phyloP scores from a whole-genome alignment of 306 rosid genomes.

The Pyrus pyrifolia region DNA sequence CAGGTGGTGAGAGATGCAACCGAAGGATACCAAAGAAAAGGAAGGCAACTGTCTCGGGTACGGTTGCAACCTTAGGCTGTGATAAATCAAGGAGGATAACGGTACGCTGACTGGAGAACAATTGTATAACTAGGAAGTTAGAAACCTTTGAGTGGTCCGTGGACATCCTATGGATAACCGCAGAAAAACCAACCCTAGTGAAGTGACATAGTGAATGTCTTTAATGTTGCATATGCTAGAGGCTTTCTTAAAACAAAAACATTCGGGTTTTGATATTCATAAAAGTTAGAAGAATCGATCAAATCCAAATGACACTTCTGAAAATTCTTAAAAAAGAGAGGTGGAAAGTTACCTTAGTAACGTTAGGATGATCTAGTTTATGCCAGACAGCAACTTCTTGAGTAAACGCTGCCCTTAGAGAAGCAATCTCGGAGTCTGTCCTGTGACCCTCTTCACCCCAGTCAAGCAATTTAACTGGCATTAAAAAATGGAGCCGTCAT shows the following conservation, averaged over 20 bases:
- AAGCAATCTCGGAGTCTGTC: constrained; percentile 82
- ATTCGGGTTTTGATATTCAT: background rate
- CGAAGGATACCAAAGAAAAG: background rate
- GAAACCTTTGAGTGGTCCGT: background rate
- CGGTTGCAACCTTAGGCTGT: background rate
- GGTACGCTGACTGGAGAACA: background rate
- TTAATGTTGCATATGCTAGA: background rate
- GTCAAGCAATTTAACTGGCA: constrained; percentile 80
- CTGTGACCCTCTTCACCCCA: constrained; percentile 99
- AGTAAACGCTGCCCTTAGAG: constrained; percentile 79
- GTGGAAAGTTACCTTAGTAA: constrained; percentile 67
- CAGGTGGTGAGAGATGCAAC: background rate
- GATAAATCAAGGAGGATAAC: background rate
- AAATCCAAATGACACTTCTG: background rate
- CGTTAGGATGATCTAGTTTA: constrained; percentile 95
- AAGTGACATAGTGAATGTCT: background rate
- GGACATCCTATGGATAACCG: background rate
- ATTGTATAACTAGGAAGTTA: background rate
- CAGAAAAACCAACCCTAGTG: background rate
- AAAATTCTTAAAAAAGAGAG: constrained; percentile 5
- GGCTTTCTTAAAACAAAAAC: background rate
- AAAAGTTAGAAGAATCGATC: background rate
- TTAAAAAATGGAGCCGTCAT: constrained; percentile 21
- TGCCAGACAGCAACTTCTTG: constrained; percentile 99
- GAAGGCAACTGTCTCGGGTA: background rate